Evolutionary conservation across 2,329 filamentous ascomycete species (phyloP).

Genomic region (Falciphora oryzae): DNA sequence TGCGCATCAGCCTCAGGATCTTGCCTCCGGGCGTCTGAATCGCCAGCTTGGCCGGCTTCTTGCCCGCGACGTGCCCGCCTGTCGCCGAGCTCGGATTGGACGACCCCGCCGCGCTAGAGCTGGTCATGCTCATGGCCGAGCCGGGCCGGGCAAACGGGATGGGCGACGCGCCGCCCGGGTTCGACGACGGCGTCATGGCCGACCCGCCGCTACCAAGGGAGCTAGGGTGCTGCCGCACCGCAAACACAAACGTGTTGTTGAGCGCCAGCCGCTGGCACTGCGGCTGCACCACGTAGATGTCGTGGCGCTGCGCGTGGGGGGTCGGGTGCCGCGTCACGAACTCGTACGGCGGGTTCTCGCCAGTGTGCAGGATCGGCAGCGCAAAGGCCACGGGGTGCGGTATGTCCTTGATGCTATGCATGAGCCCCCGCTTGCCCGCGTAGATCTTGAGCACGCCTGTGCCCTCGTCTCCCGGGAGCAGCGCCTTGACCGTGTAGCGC

Average conservation of each 20-base stretch:
- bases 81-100: conserved; percentile 46
- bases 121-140: conserved; percentile 60
- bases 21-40: conserved; percentile 93
- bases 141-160: conserved; percentile 56
- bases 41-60: conserved; percentile 91
- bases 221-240: conserved; percentile 82
- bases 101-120: conserved; percentile 45
- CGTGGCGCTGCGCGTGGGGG: conserved; percentile 93
- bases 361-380: conserved; percentile 83
- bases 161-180: conserved; percentile 46
- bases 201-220: conserved; percentile 36
- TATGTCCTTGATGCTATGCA: conserved; percentile 97
- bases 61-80: conserved; percentile 42
- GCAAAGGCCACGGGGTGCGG: conserved; percentile 86
- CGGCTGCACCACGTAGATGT: conserved; percentile 93
- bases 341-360: conserved; percentile 89
- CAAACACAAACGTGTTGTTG: conserved; percentile 98
- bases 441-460: conserved; percentile 85
- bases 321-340: conserved; percentile 92
- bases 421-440: conserved; percentile 87
- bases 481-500: conserved; percentile 86
- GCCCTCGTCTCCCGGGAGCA: conserved; percentile 87
- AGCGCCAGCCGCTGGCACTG: conserved; percentile 83
- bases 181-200: conserved; percentile 39
- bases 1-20: conserved; percentile 76